phyloP scores from a whole-genome alignment of 2,329 filamentous ascomycete species.

The Geoglossum cookeanum region DNA sequence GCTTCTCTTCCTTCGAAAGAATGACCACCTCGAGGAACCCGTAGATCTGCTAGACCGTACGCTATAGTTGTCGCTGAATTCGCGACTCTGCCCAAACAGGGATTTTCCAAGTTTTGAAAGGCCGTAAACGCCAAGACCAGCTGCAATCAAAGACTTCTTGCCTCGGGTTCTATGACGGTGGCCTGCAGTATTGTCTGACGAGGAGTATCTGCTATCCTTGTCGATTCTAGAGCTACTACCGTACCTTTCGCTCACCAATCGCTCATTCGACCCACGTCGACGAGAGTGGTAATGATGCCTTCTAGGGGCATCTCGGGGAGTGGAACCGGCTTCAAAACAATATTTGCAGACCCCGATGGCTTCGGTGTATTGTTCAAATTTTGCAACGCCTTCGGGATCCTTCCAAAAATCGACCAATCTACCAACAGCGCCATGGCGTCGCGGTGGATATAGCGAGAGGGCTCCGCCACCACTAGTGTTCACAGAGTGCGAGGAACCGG shows the following conservation, averaged over 20 bases:
- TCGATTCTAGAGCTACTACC: conserved; percentile 27
- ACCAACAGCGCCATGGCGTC: conserved; percentile 35
- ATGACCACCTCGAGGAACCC: conserved; percentile 13
- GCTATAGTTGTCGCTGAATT: conserved; percentile 42
- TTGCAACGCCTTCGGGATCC: conserved; percentile 42
- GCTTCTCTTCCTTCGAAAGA: conserved; percentile 13
- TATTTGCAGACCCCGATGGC: conserved; percentile 45
- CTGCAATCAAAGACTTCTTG: conserved; percentile 31
- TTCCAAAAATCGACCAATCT: conserved; percentile 41
- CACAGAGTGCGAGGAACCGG: not conserved
- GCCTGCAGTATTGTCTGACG: conserved; percentile 28
- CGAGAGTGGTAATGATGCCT: conserved; percentile 39
- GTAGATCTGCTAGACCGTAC: conserved; percentile 31
- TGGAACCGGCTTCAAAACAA: conserved; percentile 42
- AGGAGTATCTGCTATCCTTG: conserved; percentile 38
- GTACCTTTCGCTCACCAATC: conserved; percentile 11
- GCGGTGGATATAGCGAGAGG: conserved; percentile 32
- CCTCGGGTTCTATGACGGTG: conserved; percentile 16
- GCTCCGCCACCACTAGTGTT: not conserved
- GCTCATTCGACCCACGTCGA: conserved; percentile 27
- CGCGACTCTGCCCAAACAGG: conserved; percentile 29
- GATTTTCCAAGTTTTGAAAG: conserved; percentile 32
- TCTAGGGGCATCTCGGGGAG: conserved; percentile 36
- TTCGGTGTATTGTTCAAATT: conserved; percentile 49
- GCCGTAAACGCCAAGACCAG: conserved; percentile 34